Base-by-base conservation (phyloP, 148 eudicot genomes). In the Vaccinium vitisidaea region DNA sequence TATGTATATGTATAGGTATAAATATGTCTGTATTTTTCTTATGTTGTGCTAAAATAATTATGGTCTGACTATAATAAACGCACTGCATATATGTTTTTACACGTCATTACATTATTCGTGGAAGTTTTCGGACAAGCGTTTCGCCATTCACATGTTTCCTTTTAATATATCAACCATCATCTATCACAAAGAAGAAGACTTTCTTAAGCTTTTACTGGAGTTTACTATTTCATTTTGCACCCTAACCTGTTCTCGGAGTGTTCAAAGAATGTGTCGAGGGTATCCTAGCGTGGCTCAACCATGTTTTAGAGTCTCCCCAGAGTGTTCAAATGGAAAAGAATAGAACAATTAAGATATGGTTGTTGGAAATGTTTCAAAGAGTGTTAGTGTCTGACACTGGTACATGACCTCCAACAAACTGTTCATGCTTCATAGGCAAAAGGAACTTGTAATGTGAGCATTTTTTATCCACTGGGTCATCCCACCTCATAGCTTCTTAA, bases 401-500 rank as follows among this genome's bases (percentile, higher is more conserved):
- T 65, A 65, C 25, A 10, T 63, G 71, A 23, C 71, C 30, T 23
- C 32, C 23, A 65, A 23, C 2, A 6, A 30, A 69, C 19, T 69
- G 39, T 69, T 30, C 39, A 11, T 30, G 74, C 74, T 69, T 69
- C 43, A 13, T 69, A 30, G 50, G 49, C 23, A 39, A 75, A 39
- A 46, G 30, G 53, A 75, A 48, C n/a, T 75, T 75, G 78, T 75
- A 75, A 74, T 8, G 78, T 18, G 53, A 8, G 23, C 78, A 75
- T 75, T 53, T 43, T 43, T 43, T 43, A 19, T 46, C 27, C 54
- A 75, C 3, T 18, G 25, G 14, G 54, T n/a, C 78, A 39, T 46
- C 14, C 78, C 53, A 75, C 49, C 46, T 75, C 9, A 12, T 75
- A 75, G 77, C 27, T 18, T 8, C 15, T 43, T 75, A 18, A 21